A percentile compares a stretch with the other conserved stretches of the same genome.
These are phyloP conservation scores for Magnaporthiopsis incrustans DNA, from an alignment of 2,329 filamentous ascomycete species.

Conservation along the genomic window DNA sequence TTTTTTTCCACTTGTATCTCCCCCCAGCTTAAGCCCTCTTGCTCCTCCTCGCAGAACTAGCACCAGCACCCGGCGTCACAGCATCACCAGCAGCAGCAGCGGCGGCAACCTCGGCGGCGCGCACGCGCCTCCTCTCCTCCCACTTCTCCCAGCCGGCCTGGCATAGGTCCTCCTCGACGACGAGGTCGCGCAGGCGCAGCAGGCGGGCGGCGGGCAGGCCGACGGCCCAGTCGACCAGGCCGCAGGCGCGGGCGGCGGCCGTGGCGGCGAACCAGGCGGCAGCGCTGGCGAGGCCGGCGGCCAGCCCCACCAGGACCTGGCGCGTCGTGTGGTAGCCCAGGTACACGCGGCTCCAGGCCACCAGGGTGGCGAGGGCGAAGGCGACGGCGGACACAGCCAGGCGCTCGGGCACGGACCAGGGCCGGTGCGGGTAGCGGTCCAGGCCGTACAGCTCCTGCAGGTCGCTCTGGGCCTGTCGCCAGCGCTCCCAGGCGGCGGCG, in stretches of 20 bases:
- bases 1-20: too few relatives aligned
- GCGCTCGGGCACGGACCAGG: slow-evolving; percentile 56
- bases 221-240: slow-evolving; percentile 65
- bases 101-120: background rate
- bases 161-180: slow-evolving; percentile 78
- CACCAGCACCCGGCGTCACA: background rate
- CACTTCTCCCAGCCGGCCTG: slow-evolving; percentile 94
- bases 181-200: slow-evolving; percentile 72
- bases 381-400: slow-evolving; percentile 44
- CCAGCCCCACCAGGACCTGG: slow-evolving; percentile 77
- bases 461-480: slow-evolving; percentile 3
- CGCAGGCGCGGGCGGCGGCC: slow-evolving; percentile 54
- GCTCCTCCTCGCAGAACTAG: background rate
- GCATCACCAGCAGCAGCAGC: background rate
- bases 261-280: slow-evolving; percentile 73
- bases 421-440: slow-evolving; percentile 34
- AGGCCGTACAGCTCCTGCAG: slow-evolving; percentile 11
- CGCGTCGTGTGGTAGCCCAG: slow-evolving; percentile 83
- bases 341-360: slow-evolving; percentile 81
- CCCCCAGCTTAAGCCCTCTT: background rate
- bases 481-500: background rate
- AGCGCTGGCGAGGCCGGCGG: slow-evolving; percentile 63
- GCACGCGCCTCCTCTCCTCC: slow-evolving; percentile 45
- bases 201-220: slow-evolving; percentile 56
- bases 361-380: slow-evolving; percentile 53